These are phyloP conservation scores for Pythium graminicola DNA, from an alignment of 352 stramenopile species.

Conservation along the genomic window DNA sequence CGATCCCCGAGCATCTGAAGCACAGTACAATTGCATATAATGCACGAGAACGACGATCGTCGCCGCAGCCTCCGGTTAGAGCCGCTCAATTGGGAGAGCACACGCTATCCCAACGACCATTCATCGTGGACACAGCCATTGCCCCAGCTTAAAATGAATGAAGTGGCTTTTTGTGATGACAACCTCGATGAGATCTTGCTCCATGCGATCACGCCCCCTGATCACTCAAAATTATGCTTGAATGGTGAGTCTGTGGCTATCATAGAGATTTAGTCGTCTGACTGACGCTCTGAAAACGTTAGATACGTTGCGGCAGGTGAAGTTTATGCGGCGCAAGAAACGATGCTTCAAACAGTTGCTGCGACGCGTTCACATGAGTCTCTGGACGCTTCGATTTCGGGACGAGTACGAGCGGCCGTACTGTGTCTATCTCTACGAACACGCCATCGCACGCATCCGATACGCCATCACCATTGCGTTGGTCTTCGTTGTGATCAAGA, in stretches of 20 bases:
- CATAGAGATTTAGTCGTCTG: neutral
- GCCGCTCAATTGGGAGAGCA: no score
- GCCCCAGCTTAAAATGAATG: no score
- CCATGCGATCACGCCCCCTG: constrained; percentile 28
- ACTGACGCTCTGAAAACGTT: neutral
- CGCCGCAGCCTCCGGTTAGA: no score
- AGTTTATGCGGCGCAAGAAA: constrained; percentile 26
- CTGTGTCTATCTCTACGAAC: constrained; percentile 24
- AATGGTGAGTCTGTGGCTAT: constrained; percentile 3
- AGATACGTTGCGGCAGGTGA: constrained; percentile 32
- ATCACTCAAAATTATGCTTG: constrained; percentile 24
- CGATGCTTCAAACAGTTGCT: constrained; percentile 35
- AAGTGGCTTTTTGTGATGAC: neutral
- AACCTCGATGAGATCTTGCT: constrained; percentile 25
- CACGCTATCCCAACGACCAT: no score
- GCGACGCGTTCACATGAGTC: constrained; percentile 29
- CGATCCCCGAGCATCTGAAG: no score
- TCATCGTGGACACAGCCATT: no score
- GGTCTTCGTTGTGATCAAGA: constrained; percentile 28
- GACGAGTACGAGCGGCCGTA: constrained; percentile 28
- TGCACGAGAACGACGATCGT: no score
- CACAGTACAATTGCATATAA: no score
- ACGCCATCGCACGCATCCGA: constrained; percentile 30
- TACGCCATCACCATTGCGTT: constrained; percentile 30
- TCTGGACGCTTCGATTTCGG: constrained; percentile 35